These are phyloP conservation scores for Pseudozyma sp. DNA, from an alignment of 1,284 basidiomycete genomes.

Conservation along the genomic window DNA sequence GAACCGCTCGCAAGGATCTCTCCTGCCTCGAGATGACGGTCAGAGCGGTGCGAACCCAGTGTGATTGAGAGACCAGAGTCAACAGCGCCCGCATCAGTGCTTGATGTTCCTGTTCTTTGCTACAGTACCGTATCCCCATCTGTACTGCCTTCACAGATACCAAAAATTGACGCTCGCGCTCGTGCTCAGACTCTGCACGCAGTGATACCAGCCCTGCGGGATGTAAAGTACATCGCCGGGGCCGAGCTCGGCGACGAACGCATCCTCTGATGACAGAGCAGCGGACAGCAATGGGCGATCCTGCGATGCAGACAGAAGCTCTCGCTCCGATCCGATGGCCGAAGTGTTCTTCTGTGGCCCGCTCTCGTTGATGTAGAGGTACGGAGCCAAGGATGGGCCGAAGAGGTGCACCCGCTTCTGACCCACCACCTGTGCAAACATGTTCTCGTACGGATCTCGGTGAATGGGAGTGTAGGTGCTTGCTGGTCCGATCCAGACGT, in stretches of 20 bases:
- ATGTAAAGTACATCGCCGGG: conserved; percentile 54
- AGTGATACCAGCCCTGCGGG: conserved; percentile 54
- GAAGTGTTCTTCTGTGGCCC: conserved; percentile 51
- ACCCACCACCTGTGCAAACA: conserved; percentile 54
- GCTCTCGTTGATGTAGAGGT: conserved; percentile 33
- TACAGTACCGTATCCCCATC: too few relatives aligned
- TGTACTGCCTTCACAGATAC: conserved; percentile 24
- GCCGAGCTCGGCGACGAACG: conserved; percentile 27
- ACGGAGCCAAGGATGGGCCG: conserved; percentile 21
- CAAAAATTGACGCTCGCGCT: conserved; percentile 56
- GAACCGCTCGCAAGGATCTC: too few relatives aligned
- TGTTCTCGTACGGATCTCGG: conserved; percentile 55
- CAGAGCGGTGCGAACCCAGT: too few relatives aligned
- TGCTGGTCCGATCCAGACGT: conserved; percentile 53
- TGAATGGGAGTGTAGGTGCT: conserved; percentile 54
- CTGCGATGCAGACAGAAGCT: conserved; percentile 22
- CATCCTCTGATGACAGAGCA: conserved; percentile 24
- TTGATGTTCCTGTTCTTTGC: too few relatives aligned
- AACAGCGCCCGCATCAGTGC: too few relatives aligned
- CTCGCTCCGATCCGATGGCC: conserved; percentile 34
- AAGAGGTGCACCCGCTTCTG: conserved; percentile 51
- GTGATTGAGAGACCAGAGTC: too few relatives aligned
- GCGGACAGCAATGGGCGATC: conserved; percentile 25
- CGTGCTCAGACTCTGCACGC: conserved; percentile 44
- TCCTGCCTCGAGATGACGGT: too few relatives aligned